phyloP scores from a whole-genome alignment of 768 basidiomycete species.

The Calvatia gigantea region DNA sequence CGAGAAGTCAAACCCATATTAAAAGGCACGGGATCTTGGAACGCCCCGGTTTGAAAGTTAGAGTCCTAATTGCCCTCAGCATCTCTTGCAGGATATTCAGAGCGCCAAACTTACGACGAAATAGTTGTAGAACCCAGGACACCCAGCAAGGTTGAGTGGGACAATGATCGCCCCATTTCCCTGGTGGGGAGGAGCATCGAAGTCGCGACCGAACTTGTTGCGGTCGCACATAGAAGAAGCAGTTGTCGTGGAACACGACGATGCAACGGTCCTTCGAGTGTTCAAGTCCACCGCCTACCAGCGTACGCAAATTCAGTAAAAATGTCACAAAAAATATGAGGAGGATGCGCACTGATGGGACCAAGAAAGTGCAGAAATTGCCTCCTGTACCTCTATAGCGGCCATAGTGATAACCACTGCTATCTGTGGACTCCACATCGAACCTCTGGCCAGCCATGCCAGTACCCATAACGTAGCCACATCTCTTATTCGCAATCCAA shows the following conservation, averaged over 20 bases:
- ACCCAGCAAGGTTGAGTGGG: constrained; percentile 19
- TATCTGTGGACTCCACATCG: constrained; percentile 20
- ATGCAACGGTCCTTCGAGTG: background rate
- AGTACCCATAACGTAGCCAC: constrained; percentile 25
- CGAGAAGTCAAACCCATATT: constrained; percentile 19
- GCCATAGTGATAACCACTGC: constrained; percentile 21
- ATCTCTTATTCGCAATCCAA: constrained; percentile 25
- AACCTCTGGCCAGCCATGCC: constrained; percentile 22
- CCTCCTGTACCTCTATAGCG: constrained; percentile 23
- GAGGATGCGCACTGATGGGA: constrained; percentile 17
- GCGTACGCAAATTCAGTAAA: background rate
- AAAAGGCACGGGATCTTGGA: constrained; percentile 24
- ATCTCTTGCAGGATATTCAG: background rate
- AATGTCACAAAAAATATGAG: background rate
- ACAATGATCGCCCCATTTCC: constrained; percentile 22
- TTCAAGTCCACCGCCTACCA: constrained; percentile 3
- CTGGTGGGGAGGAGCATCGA: constrained; percentile 23
- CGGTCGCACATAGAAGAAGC: constrained; percentile 19
- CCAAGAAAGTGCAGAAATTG: constrained; percentile 22
- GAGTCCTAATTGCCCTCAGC: constrained; percentile 16
- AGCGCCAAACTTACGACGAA: constrained; percentile 17
- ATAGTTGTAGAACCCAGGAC: constrained; percentile 24
- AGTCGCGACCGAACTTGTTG: constrained; percentile 21
- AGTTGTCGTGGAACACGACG: constrained; percentile 19
- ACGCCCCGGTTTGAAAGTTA: constrained; percentile 19